A percentile compares a stretch with the other conserved stretches of the same genome.
These are phyloP conservation scores for Penicillium cosmopolitanum DNA, from an alignment of 495 filamentous ascomycete genomes.

Conservation along the genomic window DNA sequence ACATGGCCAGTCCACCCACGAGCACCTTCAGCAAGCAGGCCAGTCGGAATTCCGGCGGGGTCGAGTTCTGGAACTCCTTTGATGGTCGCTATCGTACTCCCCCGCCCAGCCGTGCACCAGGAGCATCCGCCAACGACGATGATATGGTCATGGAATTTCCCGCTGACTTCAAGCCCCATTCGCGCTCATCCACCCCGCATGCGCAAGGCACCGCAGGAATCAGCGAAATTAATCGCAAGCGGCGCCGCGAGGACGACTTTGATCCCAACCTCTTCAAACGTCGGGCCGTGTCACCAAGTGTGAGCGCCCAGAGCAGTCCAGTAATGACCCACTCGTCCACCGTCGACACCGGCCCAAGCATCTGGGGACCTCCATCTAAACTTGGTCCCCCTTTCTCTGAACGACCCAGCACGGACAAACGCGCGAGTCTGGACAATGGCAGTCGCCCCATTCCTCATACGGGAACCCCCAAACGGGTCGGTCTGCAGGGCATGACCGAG, in stretches of 20 bases:
- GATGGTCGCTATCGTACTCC: slow-evolving; percentile 66
- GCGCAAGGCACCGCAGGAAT: slow-evolving; percentile 48
- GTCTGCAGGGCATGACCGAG: slow-evolving; percentile 94
- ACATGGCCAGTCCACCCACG: slow-evolving; percentile 50
- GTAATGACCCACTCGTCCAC: slow-evolving; percentile 79
- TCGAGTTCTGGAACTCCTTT: slow-evolving; percentile 80
- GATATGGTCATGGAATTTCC: slow-evolving; percentile 69
- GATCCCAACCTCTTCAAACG: slow-evolving; percentile 90
- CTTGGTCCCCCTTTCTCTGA: slow-evolving; percentile 54
- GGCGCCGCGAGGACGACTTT: slow-evolving; percentile 87
- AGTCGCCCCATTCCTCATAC: slow-evolving; percentile 40
- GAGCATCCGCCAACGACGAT: slow-evolving; percentile 66
- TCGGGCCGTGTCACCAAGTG: slow-evolving; percentile 87
- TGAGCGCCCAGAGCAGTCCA: slow-evolving; percentile 88
- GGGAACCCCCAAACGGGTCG: slow-evolving; percentile 68
- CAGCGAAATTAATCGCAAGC: slow-evolving; percentile 76
- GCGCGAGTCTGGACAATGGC: slow-evolving; percentile 20
- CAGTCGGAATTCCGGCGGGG: slow-evolving; percentile 68
- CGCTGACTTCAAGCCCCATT: slow-evolving; percentile 39
- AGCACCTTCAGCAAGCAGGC: slow-evolving; percentile 75
- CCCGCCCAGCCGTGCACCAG: slow-evolving; percentile 59
- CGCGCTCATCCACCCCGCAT: slow-evolving; percentile 56
- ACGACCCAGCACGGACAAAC: slow-evolving; percentile 46
- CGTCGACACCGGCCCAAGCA: slow-evolving; percentile 62
- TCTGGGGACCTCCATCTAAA: slow-evolving; percentile 73